Evolutionary conservation across 306 rosid species (phyloP), one percentile per base, ranked within the genome.

Genomic region (Citrullus amarus): DNA sequence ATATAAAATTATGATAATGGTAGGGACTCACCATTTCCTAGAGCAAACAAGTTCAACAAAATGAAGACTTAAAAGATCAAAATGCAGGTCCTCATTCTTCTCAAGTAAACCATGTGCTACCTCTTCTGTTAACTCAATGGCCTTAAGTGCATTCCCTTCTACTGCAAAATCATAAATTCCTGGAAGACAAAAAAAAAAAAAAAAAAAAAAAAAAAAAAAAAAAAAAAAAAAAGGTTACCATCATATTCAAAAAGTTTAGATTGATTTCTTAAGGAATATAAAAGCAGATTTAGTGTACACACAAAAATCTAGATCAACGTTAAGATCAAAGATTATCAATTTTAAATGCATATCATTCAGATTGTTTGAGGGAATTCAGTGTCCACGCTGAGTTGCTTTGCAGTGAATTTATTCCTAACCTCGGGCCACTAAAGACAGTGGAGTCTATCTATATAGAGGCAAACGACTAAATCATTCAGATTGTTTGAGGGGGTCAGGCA

Each of bases 41-140:
- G 92, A 84, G 83, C 92, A 76, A 55, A 95, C 88, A 67, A 95
- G 96, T 84, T 91, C 93, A 30, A 93, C 93, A 88, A 89, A 92
- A 87, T 91, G 99, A 84, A 95, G 97, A 86, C 93, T 87, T 81
- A 92, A 82, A 80, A 95, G 91, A 86, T 91, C 97, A 88, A 95
- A 95, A 67, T 86, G 90, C 90, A 95, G 81, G 79, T 88, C 97
- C 85, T 90, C 86, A 50, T 91, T 88, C 68, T 86, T 86, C 85
- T 87, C 91, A 56, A 95, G 88, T 59, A 95, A 84, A 84, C 87
- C 89, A 18, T 59, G 88, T 17, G 93, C 85, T 82, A 91, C 77
- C 83, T 89, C 86, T 76, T 92, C 93, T 43, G 97, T 88, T 78
- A 92, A 87, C 85, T 90, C 97, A 84, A 95, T 88, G 70, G 97